Base-by-base conservation (phyloP, 2,329 filamentous ascomycete species). In the Fusarium sp. region DNA sequence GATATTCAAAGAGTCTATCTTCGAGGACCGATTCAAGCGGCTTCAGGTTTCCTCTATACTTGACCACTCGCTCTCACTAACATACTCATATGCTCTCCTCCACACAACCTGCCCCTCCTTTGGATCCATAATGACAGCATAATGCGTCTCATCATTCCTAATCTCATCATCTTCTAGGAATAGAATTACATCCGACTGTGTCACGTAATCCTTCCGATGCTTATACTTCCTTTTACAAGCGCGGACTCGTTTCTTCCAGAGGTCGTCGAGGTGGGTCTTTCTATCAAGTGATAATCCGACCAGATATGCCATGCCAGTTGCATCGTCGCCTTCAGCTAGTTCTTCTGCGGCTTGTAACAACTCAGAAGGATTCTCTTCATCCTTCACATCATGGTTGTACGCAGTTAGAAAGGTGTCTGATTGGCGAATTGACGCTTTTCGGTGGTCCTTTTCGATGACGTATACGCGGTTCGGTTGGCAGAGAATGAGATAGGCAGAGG, bases 81-180 rank as follows among this genome's bases (percentile, higher is more conserved):
- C 18, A 26, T 20, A 38, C 28, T 63, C 48, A 16, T 52, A 68
- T 6, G 54, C 31, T 4, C 20, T 63, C n/a, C 66, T 37, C 66
- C 66, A 70, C 2, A 46, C 2, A 1, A 83, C 76, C 37, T 80
- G 79, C 13, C 84, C 83, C 0, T 78, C 81, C 59, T 80, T 79
- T 0, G 84, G 83, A 43, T 86, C 84, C 70, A 83, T 84, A 13
- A 84, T 80, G 8, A 76, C 73, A 1, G 75, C 76, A 12, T 78
- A 79, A 56, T 79, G 77, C 8, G 77, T 78, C 55, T 75, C 71
- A 1, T 70, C 71, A 41, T 78, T 76, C 21, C 62, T 72, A 18
- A 78, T 76, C 10, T 72, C 54, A 10, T 65, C 57, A 23, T 75
- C 57, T n/a, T 69, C 46, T 6, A 78, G 33, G 31, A 79, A 68